Evolutionary conservation across 108 stramenopile genomes (phyloP), one percentile per base, ranked within the genome.

Genomic region (Aureococcus anophagefferens): DNA sequence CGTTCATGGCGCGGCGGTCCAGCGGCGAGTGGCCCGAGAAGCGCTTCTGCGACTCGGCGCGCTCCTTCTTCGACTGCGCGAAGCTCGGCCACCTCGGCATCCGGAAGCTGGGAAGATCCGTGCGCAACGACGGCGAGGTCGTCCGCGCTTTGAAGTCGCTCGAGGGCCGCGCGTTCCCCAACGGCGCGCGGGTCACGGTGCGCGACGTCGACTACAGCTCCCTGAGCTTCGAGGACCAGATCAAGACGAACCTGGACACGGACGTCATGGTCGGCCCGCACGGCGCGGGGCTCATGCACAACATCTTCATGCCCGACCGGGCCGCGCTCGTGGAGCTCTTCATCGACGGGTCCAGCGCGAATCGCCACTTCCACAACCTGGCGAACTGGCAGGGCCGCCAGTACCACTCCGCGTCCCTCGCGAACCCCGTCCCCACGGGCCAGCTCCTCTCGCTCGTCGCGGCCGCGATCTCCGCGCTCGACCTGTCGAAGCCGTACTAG

Each of bases 211-310:
- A 81, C 65, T 81, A 76, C 75, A 77, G 76, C 65, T 35, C 66
- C 15, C 59, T 81, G 28, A 65, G 70, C 46, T 81, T 81, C 35
- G 71, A 73, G 33, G 78, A 81, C 29, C 80, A 81, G 63, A 79
- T 81, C 46, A 35, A 21, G 72, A 65, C 70, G 63, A 78, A 81
- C 36, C 32, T 81, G 29, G 73, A 78, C 35, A 81, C 80, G 36
- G 80, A 81, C 64, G 72, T 81, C 28, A 81, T 81, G 80, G 75
- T 76, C 46, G 80, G 80, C 7, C 80, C 80, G 7, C 80, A 81
- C 67, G 80, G 80, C 28, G 80, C 80, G 0, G 80, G 80, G 14
- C 34, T 81, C 3, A 72, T 74, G 71, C 80, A 81, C 72, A 72
- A 67, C 44, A 72, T 81, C 35, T 81, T 79, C 45, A 81, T 79